Evolutionary conservation across 306 rosid species (phyloP).

Genomic region (Datisca glomerata): DNA sequence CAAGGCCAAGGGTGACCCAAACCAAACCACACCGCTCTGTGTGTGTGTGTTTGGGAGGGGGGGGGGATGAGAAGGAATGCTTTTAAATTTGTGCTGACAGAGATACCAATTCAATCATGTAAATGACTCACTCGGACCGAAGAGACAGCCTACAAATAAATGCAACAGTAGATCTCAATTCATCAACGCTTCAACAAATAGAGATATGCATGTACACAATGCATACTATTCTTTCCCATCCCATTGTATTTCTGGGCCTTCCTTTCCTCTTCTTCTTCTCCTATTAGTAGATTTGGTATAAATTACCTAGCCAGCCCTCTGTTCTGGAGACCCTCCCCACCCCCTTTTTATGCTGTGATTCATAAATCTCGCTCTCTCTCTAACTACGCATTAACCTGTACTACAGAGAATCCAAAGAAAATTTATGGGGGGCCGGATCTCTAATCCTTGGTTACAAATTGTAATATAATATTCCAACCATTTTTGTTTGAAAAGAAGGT

Average conservation of each 20-base stretch:
- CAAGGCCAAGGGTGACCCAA: too few relatives aligned
- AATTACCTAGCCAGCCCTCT: too few relatives aligned
- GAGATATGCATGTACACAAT: slow-evolving; percentile 17
- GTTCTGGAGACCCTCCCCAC: too few relatives aligned
- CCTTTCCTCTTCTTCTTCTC: too few relatives aligned
- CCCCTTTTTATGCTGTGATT: too few relatives aligned
- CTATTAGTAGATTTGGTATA: too few relatives aligned
- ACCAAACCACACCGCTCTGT: background rate
- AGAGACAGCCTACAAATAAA: slow-evolving; percentile 27
- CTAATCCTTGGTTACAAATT: slow-evolving; percentile 29
- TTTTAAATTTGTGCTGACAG: background rate
- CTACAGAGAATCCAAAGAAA: slow-evolving; percentile 5
- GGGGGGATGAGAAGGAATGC: too few relatives aligned
- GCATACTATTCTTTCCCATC: too few relatives aligned
- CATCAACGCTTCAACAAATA: slow-evolving; percentile 11
- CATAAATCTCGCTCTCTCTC: too few relatives aligned
- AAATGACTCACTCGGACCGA: slow-evolving; percentile 14
- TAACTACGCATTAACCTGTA: too few relatives aligned
- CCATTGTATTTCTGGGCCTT: too few relatives aligned
- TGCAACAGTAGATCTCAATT: slow-evolving; percentile 16
- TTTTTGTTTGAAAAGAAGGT: slow-evolving; percentile 14
- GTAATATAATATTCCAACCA: slow-evolving; percentile 18
- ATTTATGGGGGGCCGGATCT: slow-evolving; percentile 47
- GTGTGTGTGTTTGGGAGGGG: too few relatives aligned
- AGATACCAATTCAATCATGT: slow-evolving; percentile 2